These are phyloP conservation scores for Vitis hybrid DNA, from an alignment of 177 flowering plant species.

Conservation along the genomic window DNA sequence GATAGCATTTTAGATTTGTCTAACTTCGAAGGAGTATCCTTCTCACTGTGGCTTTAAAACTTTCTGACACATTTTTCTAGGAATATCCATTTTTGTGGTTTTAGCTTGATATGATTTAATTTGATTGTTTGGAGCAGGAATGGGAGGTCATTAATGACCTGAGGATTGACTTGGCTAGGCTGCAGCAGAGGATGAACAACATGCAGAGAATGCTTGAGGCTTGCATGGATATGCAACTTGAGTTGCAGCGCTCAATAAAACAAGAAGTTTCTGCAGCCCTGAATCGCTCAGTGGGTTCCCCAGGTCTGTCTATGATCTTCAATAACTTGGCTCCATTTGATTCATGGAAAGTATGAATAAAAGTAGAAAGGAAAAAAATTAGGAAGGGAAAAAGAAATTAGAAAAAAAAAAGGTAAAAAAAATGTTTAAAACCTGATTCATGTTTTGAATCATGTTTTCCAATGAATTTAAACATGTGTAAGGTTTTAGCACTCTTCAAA, in stretches of 20 bases:
- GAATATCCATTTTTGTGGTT: too few relatives aligned
- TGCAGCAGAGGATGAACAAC: conserved; percentile 86
- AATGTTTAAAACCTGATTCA: too few relatives aligned
- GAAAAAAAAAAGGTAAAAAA: too few relatives aligned
- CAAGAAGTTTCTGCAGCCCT: conserved; percentile 94
- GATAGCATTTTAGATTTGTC: too few relatives aligned
- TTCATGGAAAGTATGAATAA: too few relatives aligned
- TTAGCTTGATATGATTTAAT: conserved; percentile 6
- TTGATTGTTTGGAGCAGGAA: conserved; percentile 51
- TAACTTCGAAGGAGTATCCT: neutral
- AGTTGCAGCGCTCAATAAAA: conserved; percentile 90
- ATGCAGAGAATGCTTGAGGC: conserved; percentile 97
- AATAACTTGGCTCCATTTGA: neutral
- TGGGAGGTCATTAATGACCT: conserved; percentile 88
- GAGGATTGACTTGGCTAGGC: conserved; percentile 87
- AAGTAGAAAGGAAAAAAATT: too few relatives aligned
- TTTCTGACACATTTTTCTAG: neutral
- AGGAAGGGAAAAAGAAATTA: too few relatives aligned
- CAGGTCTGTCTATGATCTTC: conserved; percentile 38
- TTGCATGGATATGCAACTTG: conserved; percentile 98
- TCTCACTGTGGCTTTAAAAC: neutral
- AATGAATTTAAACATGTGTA: neutral
- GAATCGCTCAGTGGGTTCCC: conserved; percentile 55
- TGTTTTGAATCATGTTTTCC: too few relatives aligned
- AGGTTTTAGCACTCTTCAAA: too few relatives aligned